These are phyloP conservation scores for Physcia stellaris DNA, from an alignment of 495 filamentous ascomycete genomes.

Conservation along the genomic window DNA sequence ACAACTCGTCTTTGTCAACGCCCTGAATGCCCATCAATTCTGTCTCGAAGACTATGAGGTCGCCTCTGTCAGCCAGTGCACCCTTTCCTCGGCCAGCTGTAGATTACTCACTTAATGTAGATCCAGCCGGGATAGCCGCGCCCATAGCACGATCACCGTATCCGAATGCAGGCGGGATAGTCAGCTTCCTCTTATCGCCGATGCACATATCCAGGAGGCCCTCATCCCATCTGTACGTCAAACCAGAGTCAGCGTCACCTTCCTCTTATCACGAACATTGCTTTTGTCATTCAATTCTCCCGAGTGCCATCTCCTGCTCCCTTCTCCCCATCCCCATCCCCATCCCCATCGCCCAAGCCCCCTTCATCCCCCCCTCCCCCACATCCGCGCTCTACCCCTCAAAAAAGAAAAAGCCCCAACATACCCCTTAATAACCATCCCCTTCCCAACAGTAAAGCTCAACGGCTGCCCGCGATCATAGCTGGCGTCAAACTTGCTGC, in stretches of 20 bases:
- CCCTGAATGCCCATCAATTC: constrained; percentile 80
- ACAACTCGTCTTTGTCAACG: constrained; percentile 50
- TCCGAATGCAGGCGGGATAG: constrained; percentile 72
- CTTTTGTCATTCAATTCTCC: too few relatives aligned
- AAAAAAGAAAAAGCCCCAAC: constrained; percentile 13
- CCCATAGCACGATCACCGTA: constrained; percentile 69
- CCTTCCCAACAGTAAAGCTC: constrained; percentile 61
- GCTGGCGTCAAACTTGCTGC: constrained; percentile 42
- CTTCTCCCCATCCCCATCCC: neutral
- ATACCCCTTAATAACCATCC: constrained; percentile 77
- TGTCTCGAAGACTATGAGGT: constrained; percentile 66
- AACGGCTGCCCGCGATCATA: constrained; percentile 68
- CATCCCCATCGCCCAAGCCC: neutral
- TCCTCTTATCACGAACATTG: too few relatives aligned
- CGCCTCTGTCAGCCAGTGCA: constrained; percentile 9
- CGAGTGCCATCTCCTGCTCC: neutral
- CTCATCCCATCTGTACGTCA: constrained; percentile 63
- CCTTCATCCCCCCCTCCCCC: neutral
- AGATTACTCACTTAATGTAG: constrained; percentile 47
- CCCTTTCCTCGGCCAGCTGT: neutral
- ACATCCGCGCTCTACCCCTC: neutral
- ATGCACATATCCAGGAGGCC: constrained; percentile 92
- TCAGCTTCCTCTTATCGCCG: constrained; percentile 86
- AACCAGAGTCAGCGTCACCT: constrained; percentile 1
- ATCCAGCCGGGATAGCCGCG: constrained; percentile 61